Percentiles rank a stretch among this genome's conserved stretches.
These are phyloP conservation scores for Colletotrichum sp. DNA, from an alignment of 2,329 filamentous ascomycete genomes.

Conservation along the genomic window DNA sequence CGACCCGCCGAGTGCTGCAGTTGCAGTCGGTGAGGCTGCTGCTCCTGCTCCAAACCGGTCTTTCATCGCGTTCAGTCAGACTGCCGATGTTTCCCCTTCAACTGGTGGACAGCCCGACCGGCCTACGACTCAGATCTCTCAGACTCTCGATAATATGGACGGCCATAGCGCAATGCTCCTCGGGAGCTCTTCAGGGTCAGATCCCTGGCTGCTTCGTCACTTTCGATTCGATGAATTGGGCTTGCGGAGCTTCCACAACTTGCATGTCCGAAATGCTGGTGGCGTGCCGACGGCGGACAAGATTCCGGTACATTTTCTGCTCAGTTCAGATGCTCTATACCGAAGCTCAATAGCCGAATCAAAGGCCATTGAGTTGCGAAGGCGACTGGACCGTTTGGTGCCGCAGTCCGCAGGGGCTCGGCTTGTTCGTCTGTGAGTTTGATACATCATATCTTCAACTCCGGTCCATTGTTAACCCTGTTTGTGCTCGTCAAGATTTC, in stretches of 20 bases:
- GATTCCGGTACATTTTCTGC: slow-evolving; percentile 34
- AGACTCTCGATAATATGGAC: slow-evolving; percentile 32
- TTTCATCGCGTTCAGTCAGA: background rate
- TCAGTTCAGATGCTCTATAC: slow-evolving; percentile 12
- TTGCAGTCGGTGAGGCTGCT: background rate
- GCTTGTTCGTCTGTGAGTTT: background rate
- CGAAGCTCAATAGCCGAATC: fast-evolving
- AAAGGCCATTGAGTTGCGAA: background rate
- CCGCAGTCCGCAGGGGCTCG: background rate
- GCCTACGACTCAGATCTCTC: slow-evolving; percentile 19
- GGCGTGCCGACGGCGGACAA: slow-evolving; percentile 36
- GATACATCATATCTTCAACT: background rate
- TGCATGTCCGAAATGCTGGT: slow-evolving; percentile 41
- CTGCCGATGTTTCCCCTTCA: background rate
- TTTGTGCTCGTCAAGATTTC: background rate
- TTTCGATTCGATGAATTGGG: slow-evolving; percentile 40
- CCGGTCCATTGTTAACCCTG: background rate
- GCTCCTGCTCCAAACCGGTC: background rate
- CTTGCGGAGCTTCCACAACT: slow-evolving; percentile 36
- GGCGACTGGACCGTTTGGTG: background rate
- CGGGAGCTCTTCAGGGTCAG: slow-evolving; percentile 36
- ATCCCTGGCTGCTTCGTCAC: slow-evolving; percentile 39
- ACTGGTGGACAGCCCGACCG: background rate
- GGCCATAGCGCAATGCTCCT: slow-evolving; percentile 33
- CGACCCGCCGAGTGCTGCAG: background rate